Base-by-base conservation (phyloP, 2,329 filamentous ascomycete genomes). In the Neoscytalidium dimidiatum region DNA sequence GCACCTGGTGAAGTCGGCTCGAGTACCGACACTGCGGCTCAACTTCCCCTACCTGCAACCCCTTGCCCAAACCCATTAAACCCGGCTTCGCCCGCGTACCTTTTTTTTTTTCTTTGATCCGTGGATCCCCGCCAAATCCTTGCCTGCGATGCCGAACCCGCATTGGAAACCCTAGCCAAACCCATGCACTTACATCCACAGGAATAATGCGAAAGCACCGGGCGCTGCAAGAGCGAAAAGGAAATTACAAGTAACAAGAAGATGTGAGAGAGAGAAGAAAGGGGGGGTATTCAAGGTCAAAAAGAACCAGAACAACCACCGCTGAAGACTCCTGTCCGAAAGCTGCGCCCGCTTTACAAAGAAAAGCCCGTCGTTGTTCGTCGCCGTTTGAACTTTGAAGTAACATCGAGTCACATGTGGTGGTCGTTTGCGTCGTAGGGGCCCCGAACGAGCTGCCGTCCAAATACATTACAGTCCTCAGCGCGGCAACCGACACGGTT, bases 271-370 rank as follows among this genome's bases (percentile, higher is more conserved):
- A 19, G 41, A 48, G 8, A 61, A 23, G 28, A 61, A 41, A 19
- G 19, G n/a, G 58, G 58, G 58, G 48, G 58, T 49, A 62, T 49
- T 62, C 44, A 62, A 62, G 48, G 44, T 29, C 33, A 29, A 51
- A 19, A 49, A 31, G 26, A 60, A 46, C 56, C 56, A 60, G 56
- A 46, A 60, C 56, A 46, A 46, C 56, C 41, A n/a, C 56, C 56
- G n/a, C 31, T 7, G 31, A 33, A 46, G 38, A 46, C 38, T 33
- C 56, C 56, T 60, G 56, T 9, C 53, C 23, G 14, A 52, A 52
- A 35, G 11, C 38, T 29, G 53, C 38, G 53, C 56, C 56, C 56
- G 41, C 26, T 46, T n/a, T 31, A 60, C 56, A 58, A 31, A 43
- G 19, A 43, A 46, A 60, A 33, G 38, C 26, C 28, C 56, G 23